Percentiles rank a stretch among this genome's conserved stretches.
phyloP scores from a whole-genome alignment of 2,329 filamentous ascomycete genomes.

The Fusarium lyarnte region DNA sequence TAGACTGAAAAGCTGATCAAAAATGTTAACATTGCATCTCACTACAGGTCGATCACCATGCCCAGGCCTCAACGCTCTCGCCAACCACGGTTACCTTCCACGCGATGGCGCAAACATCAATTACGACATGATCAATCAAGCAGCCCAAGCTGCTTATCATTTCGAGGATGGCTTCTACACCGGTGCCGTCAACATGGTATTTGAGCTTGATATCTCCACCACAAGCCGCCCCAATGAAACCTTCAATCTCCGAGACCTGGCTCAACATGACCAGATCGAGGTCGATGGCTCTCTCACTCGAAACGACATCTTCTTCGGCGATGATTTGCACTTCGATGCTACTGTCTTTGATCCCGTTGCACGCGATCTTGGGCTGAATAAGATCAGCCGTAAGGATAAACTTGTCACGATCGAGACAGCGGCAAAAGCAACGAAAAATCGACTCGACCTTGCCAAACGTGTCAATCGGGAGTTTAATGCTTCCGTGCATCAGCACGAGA shows the following conservation, averaged over 20 bases:
- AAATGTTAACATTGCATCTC: background rate
- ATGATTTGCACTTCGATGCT: background rate
- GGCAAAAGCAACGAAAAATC: background rate
- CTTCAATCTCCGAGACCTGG: background rate
- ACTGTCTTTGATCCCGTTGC: background rate
- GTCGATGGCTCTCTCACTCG: background rate
- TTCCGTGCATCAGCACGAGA: background rate
- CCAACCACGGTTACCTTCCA: background rate
- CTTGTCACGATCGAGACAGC: background rate
- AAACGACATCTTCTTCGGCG: background rate
- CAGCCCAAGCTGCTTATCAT: background rate
- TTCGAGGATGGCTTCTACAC: background rate
- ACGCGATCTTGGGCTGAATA: background rate
- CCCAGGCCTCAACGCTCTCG: background rate
- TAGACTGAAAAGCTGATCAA: accelerated
- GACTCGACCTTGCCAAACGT: background rate
- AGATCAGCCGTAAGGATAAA: background rate
- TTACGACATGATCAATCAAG: background rate
- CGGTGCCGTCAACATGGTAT: background rate
- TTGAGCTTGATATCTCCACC: background rate
- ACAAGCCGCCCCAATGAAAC: background rate
- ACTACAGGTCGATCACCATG: background rate
- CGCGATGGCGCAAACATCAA: background rate
- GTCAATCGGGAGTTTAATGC: background rate
- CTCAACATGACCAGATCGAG: background rate